Percentiles rank a stretch among this genome's conserved stretches.
Evolutionary conservation across 1,284 basidiomycete species (phyloP).

Genomic region (Boletus smithii): DNA sequence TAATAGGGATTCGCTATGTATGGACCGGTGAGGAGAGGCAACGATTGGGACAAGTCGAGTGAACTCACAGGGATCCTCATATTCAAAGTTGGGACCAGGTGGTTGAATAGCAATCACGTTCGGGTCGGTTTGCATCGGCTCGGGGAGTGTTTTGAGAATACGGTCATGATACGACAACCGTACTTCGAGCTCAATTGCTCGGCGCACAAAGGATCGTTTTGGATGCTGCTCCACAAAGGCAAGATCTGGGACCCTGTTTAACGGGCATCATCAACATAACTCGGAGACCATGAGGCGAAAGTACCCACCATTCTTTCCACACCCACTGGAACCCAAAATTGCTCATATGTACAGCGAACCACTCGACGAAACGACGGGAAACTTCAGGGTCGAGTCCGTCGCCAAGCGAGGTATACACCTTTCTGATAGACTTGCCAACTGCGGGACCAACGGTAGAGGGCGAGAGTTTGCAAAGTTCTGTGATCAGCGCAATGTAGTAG

Average conservation of each 20-base stretch:
- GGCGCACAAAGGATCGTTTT: slow-evolving; percentile 82
- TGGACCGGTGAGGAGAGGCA: slow-evolving; percentile 3
- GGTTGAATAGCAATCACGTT: slow-evolving; percentile 69
- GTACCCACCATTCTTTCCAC: slow-evolving; percentile 96
- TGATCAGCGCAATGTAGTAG: slow-evolving; percentile 88
- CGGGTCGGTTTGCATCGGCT: slow-evolving; percentile 68
- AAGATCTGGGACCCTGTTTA: slow-evolving; percentile 80
- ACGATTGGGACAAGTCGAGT: background rate
- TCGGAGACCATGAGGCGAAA: background rate
- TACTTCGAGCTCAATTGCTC: slow-evolving; percentile 87
- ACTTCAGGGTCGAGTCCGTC: slow-evolving; percentile 87
- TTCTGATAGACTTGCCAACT: slow-evolving; percentile 91
- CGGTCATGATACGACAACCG: slow-evolving; percentile 93
- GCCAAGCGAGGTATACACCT: slow-evolving; percentile 72
- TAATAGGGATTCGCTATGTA: slow-evolving; percentile 68
- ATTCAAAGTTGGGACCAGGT: slow-evolving; percentile 82
- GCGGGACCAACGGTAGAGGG: slow-evolving; percentile 92
- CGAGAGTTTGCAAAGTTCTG: slow-evolving; percentile 91
- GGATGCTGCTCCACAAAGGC: slow-evolving; percentile 73
- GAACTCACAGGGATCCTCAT: slow-evolving; percentile 67
- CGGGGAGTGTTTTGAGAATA: slow-evolving; percentile 85
- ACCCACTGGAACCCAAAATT: slow-evolving; percentile 99
- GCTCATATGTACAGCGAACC: slow-evolving; percentile 95
- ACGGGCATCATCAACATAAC: slow-evolving; percentile 1
- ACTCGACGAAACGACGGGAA: slow-evolving; percentile 80